phyloP scores from a whole-genome alignment of 179 eudicot genomes.

The Drosera spatulata region DNA sequence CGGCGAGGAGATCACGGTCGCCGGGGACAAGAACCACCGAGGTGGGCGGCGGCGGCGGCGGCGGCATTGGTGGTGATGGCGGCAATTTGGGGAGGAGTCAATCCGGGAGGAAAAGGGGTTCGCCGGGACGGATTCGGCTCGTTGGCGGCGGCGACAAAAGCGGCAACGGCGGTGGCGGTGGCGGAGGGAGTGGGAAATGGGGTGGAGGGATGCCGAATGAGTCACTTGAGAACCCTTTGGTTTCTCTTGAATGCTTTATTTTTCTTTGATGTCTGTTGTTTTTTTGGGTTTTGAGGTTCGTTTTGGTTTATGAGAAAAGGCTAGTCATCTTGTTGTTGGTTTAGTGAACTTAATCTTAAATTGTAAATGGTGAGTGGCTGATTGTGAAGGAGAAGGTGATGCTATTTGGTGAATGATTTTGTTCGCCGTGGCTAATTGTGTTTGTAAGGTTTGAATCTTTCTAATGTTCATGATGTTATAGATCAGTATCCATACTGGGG shows the following conservation, averaged over 20 bases:
- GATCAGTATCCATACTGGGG: too few species aligned
- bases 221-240: slow-evolving; percentile 76
- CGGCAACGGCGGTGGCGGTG: slow-evolving; percentile 12
- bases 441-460: too few species aligned
- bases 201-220: slow-evolving; percentile 16
- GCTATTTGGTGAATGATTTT: too few species aligned
- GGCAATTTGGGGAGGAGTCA: slow-evolving; percentile 25
- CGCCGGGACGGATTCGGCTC: slow-evolving; percentile 50
- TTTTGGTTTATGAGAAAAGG: too few species aligned
- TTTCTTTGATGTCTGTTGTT: slow-evolving; percentile 27
- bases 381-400: too few species aligned
- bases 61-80: neutral
- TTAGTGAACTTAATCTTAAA: too few species aligned
- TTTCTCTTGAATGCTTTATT: slow-evolving; percentile 81
- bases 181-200: slow-evolving; percentile 1
- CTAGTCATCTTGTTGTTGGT: too few species aligned
- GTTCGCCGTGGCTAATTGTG: too few species aligned
- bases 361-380: too few species aligned
- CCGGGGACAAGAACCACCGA: slow-evolving; percentile 21
- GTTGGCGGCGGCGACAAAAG: slow-evolving; percentile 5
- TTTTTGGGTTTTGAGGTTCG: too few species aligned
- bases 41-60: slow-evolving; percentile 6
- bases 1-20: slow-evolving; percentile 36
- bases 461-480: too few species aligned
- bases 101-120: slow-evolving; percentile 22